Conservation (phyloP, 257 asterid species). For the Fraxinus pennsylvanica region DNA sequence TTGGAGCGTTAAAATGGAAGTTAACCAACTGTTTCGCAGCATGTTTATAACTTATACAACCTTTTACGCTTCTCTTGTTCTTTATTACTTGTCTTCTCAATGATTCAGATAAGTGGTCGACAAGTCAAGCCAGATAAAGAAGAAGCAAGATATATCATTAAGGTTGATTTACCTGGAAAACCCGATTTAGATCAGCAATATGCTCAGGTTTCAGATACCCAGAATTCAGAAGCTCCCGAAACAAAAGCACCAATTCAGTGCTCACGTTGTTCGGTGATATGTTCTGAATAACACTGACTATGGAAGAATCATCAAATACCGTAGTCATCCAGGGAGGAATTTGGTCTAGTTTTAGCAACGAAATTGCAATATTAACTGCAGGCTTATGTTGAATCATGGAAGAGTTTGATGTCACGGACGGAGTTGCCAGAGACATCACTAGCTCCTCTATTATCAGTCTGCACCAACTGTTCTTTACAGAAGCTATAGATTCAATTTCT, state of each 20-base stretch:
- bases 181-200: constrained; percentile 51
- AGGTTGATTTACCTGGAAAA: constrained; percentile 65
- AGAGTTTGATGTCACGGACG: constrained; percentile 53
- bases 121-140: neutral
- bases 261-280: constrained; percentile 51
- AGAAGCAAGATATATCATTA: neutral
- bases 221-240: constrained; percentile 62
- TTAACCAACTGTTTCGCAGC: neutral
- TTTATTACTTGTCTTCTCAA: neutral
- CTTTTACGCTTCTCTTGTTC: neutral
- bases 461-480: constrained; percentile 56
- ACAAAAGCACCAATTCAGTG: constrained; percentile 60
- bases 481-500: constrained; percentile 33
- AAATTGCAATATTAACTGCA: constrained; percentile 57
- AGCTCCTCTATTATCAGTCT: constrained; percentile 84
- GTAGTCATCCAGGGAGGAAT: constrained; percentile 62
- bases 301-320: constrained; percentile 60
- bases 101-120: neutral
- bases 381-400: constrained; percentile 63
- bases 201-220: constrained; percentile 67
- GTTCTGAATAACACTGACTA: constrained; percentile 52
- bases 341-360: constrained; percentile 54
- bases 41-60: neutral
- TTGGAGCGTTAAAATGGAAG: neutral
- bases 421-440: constrained; percentile 65